These are phyloP conservation scores for Colletotrichum godetiae DNA, from an alignment of 2,329 filamentous ascomycete genomes.

Conservation along the genomic window DNA sequence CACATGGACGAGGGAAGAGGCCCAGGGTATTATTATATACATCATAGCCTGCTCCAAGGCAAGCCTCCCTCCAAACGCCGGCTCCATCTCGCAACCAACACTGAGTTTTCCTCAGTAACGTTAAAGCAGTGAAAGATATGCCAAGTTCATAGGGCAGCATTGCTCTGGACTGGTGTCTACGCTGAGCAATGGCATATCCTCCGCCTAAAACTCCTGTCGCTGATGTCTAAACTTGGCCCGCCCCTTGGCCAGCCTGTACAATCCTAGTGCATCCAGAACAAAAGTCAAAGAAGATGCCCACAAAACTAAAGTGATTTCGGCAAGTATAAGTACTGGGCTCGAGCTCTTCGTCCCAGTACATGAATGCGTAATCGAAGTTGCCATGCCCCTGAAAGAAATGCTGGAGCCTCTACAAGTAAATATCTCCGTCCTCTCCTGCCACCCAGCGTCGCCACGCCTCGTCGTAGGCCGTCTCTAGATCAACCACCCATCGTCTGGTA, in stretches of 20 bases:
- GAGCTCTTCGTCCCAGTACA: not conserved
- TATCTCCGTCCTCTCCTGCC: conserved; percentile 87
- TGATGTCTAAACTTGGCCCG: not conserved
- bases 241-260: not conserved
- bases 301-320: not conserved
- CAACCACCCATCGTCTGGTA: conserved; percentile 88
- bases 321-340: not conserved
- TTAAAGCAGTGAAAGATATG: conserved; percentile 19
- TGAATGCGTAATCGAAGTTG: not conserved
- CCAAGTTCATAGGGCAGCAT: not conserved
- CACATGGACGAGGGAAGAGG: conserved; percentile 33
- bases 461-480: conserved; percentile 89
- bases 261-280: not conserved
- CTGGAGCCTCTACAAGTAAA: conserved; percentile 72
- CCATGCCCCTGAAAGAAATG: not conserved
- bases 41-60: not conserved
- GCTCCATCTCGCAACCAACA: not conserved
- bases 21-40: conserved; percentile 34
- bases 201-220: not conserved
- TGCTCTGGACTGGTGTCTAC: not conserved
- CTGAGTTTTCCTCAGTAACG: not conserved
- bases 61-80: conserved; percentile 17
- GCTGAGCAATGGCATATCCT: not conserved
- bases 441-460: conserved; percentile 93
- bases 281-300: not conserved